A percentile compares a stretch with the other conserved stretches of the same genome.
Evolutionary conservation across 805 yeast genomes (phyloP).

Genomic region (Starmerella stigmatis): DNA sequence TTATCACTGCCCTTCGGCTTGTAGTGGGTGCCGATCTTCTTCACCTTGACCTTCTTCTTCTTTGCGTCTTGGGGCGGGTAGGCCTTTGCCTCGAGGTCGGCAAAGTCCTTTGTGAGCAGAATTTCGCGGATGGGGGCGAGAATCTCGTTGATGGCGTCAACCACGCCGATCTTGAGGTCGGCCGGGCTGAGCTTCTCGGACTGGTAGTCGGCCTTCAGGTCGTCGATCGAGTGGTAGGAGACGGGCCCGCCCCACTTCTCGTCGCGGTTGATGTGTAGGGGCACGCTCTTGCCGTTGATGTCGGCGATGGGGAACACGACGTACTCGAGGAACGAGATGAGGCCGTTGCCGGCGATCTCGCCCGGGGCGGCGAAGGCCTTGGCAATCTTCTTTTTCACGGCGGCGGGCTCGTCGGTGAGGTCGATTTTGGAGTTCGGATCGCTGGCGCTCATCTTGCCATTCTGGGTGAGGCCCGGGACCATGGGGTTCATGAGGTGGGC

Average conservation of each 20-base stretch:
- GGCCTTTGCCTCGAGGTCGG: conserved; percentile 63
- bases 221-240: conserved; percentile 54
- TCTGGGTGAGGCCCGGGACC: conserved; percentile 96
- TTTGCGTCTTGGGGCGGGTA: conserved; percentile 66
- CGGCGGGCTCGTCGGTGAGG: conserved; percentile 76
- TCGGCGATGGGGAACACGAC: conserved; percentile 81
- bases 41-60: conserved; percentile 60
- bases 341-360: conserved; percentile 78
- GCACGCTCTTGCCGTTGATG: conserved; percentile 43
- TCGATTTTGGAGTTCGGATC: conserved; percentile 98
- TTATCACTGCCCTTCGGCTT: conserved; percentile 9
- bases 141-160: conserved; percentile 69
- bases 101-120: conserved; percentile 55
- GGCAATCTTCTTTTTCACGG: conserved; percentile 78
- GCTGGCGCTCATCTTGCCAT: conserved; percentile 96
- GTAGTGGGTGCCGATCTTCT: conserved; percentile 70
- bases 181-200: conserved; percentile 75
- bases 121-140: conserved; percentile 77
- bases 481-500: conserved; percentile 97
- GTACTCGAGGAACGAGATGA: conserved; percentile 71
- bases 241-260: conserved; percentile 96
- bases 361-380: conserved; percentile 96
- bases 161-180: conserved; percentile 85
- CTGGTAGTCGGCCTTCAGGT: conserved; percentile 61
- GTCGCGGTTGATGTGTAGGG: conserved; percentile 78